phyloP scores from a whole-genome alignment of 2,329 filamentous ascomycete species.

The Penicillium frequentans region DNA sequence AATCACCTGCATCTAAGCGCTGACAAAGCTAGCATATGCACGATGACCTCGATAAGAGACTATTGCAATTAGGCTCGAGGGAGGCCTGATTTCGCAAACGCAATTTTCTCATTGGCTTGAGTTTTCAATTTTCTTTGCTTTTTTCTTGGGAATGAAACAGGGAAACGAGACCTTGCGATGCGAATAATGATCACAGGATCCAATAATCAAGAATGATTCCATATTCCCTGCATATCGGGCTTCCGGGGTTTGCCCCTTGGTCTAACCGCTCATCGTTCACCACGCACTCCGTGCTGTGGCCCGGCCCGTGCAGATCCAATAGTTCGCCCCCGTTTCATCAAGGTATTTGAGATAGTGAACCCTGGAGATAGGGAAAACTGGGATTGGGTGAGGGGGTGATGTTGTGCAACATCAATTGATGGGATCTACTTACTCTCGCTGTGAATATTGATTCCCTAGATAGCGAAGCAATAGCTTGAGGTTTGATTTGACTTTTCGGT shows the following conservation, averaged over 20 bases:
- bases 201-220: background rate
- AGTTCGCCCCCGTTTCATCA: background rate
- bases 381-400: background rate
- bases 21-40: background rate
- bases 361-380: background rate
- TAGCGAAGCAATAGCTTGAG: background rate
- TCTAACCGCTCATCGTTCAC: background rate
- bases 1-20: background rate
- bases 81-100: background rate
- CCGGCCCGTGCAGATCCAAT: constrained; percentile 15
- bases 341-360: constrained; percentile 2
- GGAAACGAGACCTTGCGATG: background rate
- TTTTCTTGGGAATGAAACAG: background rate
- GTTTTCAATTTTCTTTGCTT: background rate
- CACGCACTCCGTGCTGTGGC: background rate
- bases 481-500: background rate
- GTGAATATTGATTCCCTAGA: background rate
- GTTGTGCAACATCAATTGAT: background rate
- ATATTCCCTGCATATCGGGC: background rate
- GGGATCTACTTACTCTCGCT: background rate
- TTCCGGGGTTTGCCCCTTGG: background rate
- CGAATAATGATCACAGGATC: background rate
- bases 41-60: background rate
- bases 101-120: background rate
- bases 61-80: background rate